These are phyloP conservation scores for Brassica juncea DNA, from an alignment of 345 rosid species.

Conservation along the genomic window DNA sequence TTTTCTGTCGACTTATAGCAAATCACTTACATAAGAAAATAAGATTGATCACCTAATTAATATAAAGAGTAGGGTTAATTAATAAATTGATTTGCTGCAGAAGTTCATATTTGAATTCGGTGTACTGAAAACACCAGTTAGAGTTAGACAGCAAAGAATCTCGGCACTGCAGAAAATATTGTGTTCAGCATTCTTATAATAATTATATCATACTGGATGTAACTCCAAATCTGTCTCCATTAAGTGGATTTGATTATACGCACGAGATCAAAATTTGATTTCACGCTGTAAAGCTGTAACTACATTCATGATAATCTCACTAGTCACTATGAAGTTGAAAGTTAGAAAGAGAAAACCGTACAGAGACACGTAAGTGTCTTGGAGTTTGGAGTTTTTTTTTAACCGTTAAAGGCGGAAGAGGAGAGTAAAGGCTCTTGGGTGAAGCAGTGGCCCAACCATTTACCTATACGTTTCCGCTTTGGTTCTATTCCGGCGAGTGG, in stretches of 20 bases:
- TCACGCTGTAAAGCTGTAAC: constrained; percentile 10
- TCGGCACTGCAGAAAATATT: background rate
- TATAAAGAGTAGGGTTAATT: background rate
- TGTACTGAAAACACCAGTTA: background rate
- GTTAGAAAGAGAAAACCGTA: constrained; percentile 27
- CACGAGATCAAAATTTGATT: constrained; percentile 8
- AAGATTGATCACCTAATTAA: background rate
- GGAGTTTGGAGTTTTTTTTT: constrained; percentile 12
- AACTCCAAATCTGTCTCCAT: background rate
- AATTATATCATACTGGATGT: background rate
- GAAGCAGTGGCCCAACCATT: constrained; percentile 38
- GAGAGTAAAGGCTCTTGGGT: constrained; percentile 17
- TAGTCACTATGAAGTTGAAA: constrained; percentile 25
- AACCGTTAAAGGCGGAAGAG: constrained; percentile 10
- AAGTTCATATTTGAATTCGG: background rate
- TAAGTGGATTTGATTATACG: constrained; percentile 17
- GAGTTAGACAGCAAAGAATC: background rate
- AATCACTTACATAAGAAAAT: background rate
- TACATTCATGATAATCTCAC: constrained; percentile 16
- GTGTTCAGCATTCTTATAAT: background rate
- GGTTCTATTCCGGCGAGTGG: constrained; percentile 20
- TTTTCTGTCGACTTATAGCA: background rate
- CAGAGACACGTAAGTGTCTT: constrained; percentile 36
- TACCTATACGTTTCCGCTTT: constrained; percentile 18
- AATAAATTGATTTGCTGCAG: background rate